Conservation (phyloP, 2,329 filamentous ascomycete genomes). For the Paecilomyces dactylethromorphus region DNA sequence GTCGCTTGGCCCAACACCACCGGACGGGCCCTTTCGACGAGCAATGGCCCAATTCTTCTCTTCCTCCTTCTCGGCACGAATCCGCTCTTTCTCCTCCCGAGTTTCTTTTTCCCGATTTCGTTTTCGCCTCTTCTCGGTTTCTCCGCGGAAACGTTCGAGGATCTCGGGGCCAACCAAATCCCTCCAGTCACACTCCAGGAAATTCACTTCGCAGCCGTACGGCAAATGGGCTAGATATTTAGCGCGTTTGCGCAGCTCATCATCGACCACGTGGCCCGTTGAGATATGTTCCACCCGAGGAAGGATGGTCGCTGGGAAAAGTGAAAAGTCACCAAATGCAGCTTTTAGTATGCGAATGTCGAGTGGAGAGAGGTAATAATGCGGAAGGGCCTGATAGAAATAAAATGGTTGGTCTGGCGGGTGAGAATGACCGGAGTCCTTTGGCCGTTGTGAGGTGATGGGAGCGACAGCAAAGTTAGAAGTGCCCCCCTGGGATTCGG, state of each 20-base stretch:
- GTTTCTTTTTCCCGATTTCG: conserved; percentile 75
- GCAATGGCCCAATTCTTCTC: conserved; percentile 62
- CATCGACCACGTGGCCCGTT: conserved; percentile 79
- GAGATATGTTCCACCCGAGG: conserved; percentile 86
- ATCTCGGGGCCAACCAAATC: conserved; percentile 73
- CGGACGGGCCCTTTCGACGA: conserved; percentile 53
- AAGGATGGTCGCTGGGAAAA: conserved; percentile 78
- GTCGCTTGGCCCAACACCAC: conserved; percentile 28
- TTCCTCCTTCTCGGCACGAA: conserved; percentile 75
- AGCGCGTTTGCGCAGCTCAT: conserved; percentile 71
- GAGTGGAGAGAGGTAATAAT: conserved; percentile 82
- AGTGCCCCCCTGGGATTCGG: conserved; percentile 19
- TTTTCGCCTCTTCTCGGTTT: conserved; percentile 70
- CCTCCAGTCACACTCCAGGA: conserved; percentile 91
- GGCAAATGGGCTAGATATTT: conserved; percentile 86
- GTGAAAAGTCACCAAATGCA: conserved; percentile 74
- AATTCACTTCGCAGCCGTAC: conserved; percentile 83
- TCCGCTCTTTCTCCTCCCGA: conserved; percentile 77
- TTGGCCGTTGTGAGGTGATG: conserved; percentile 11
- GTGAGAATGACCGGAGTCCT: conserved; percentile 34
- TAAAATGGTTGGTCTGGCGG: conserved; percentile 58
- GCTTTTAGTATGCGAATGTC: conserved; percentile 90
- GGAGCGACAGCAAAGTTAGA: conserved; percentile 3
- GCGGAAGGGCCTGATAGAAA: conserved; percentile 81
- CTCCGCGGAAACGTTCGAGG: conserved; percentile 66